A percentile compares a stretch with the other conserved stretches of the same genome.
phyloP scores from a whole-genome alignment of 2,329 filamentous ascomycete genomes.

The Colletotrichum trifolii region DNA sequence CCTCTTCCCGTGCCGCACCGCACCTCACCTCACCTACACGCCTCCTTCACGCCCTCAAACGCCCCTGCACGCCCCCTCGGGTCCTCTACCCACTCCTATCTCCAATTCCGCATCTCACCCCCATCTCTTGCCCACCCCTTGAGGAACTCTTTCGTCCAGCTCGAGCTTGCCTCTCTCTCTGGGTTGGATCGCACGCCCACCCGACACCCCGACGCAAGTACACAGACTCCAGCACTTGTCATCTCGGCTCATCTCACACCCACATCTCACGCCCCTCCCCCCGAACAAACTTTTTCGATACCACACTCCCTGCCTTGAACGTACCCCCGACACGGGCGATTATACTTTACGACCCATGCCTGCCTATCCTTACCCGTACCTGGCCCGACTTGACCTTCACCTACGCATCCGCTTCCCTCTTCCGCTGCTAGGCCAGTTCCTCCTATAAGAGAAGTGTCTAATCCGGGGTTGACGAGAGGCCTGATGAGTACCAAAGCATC shows the following conservation, averaged over 20 bases:
- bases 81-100: conserved; percentile 17
- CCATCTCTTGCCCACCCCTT: conserved; percentile 20
- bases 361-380: conserved; percentile 34
- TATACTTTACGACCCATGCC: conserved; percentile 35
- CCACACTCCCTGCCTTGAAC: conserved; percentile 26
- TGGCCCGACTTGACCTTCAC: conserved; percentile 18
- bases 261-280: conserved; percentile 4
- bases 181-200: conserved; percentile 15
- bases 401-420: conserved; percentile 28
- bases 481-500: conserved; percentile 9
- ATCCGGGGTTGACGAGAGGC: conserved; percentile 27
- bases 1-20: conserved; percentile 31
- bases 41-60: conserved; percentile 31
- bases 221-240: conserved; percentile 22
- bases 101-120: conserved; percentile 29
- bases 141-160: conserved; percentile 11
- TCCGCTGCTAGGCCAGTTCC: conserved; percentile 28
- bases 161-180: neutral
- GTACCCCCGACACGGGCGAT: conserved; percentile 25
- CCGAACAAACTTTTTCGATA: conserved; percentile 11
- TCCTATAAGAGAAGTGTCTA: conserved; percentile 34
- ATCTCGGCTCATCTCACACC: conserved; percentile 20
- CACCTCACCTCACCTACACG: conserved; percentile 27
- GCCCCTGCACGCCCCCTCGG: conserved; percentile 7
- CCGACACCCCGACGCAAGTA: conserved; percentile 6